phyloP scores from a whole-genome alignment of 108 stramenopile species.

The Nitzschia sp. region DNA sequence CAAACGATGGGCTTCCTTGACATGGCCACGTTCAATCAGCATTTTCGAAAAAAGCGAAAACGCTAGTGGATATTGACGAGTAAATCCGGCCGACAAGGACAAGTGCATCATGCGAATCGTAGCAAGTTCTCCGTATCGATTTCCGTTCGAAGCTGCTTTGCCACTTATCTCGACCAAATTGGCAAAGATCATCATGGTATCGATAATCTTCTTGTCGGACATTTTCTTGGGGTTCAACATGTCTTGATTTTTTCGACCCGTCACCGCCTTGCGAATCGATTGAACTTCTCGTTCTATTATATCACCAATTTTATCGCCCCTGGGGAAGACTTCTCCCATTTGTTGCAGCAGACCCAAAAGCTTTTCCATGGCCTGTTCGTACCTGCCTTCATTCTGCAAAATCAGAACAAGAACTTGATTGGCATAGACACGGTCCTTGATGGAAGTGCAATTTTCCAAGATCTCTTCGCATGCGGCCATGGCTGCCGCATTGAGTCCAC shows the following conservation, averaged over 20 bases:
- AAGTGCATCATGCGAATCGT: conserved; percentile 39
- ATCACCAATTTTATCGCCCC: neutral
- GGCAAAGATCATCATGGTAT: conserved; percentile 27
- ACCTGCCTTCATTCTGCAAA: conserved; percentile 14
- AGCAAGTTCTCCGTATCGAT: conserved; percentile 9
- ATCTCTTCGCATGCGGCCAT: conserved; percentile 10
- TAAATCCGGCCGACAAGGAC: conserved; percentile 16
- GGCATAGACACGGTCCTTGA: conserved; percentile 30
- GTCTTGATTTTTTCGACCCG: conserved; percentile 1
- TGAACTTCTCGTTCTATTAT: conserved; percentile 13
- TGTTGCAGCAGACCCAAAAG: conserved; percentile 3
- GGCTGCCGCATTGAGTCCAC: neutral
- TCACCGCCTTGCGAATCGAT: neutral
- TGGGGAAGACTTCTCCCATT: conserved; percentile 28
- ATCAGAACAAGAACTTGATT: conserved; percentile 10
- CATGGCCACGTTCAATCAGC: conserved; percentile 9
- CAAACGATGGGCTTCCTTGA: conserved; percentile 30
- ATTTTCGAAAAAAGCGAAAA: conserved; percentile 6
- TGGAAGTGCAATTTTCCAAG: conserved; percentile 12
- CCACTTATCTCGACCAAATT: conserved; percentile 13
- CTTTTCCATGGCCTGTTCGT: conserved; percentile 21
- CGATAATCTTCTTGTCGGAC: conserved; percentile 25
- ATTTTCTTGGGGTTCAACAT: conserved; percentile 23
- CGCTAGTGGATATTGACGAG: conserved; percentile 28
- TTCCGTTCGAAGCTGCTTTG: neutral